phyloP scores from a whole-genome alignment of 2,329 filamentous ascomycete genomes.

The Ceratocystis eucalypticola region DNA sequence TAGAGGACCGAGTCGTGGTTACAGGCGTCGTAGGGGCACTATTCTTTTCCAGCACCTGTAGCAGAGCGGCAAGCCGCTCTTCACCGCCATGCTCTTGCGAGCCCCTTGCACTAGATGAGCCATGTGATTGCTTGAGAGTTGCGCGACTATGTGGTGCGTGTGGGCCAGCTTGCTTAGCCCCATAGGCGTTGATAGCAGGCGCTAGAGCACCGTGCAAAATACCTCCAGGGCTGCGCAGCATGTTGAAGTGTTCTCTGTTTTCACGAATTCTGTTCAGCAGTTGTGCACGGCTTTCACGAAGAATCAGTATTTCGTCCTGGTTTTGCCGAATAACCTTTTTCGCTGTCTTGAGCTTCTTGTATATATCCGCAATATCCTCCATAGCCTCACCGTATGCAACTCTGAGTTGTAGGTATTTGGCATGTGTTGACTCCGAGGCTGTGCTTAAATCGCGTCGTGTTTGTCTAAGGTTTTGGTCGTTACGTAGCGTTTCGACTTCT shows the following conservation, averaged over 20 bases:
- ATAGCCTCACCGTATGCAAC: slow-evolving; percentile 51
- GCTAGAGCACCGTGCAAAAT: slow-evolving; percentile 50
- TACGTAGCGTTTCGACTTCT: slow-evolving; percentile 72
- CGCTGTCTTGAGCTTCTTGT: slow-evolving; percentile 54
- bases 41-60: slow-evolving; percentile 60
- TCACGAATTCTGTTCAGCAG: slow-evolving; percentile 75
- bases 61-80: slow-evolving; percentile 60
- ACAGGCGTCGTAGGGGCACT: slow-evolving; percentile 62
- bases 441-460: slow-evolving; percentile 40
- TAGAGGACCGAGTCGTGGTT: slow-evolving; percentile 27
- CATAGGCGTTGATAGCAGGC: slow-evolving; percentile 30
- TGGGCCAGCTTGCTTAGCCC: slow-evolving; percentile 21
- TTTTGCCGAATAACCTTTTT: slow-evolving; percentile 68
- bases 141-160: slow-evolving; percentile 26
- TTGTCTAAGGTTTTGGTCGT: slow-evolving; percentile 55
- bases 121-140: slow-evolving; percentile 34
- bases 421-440: slow-evolving; percentile 39
- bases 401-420: slow-evolving; percentile 49
- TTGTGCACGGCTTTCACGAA: slow-evolving; percentile 64
- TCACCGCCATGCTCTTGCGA: slow-evolving; percentile 30
- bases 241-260: slow-evolving; percentile 75
- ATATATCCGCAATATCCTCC: slow-evolving; percentile 50
- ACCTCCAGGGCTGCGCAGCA: slow-evolving; percentile 61
- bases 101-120: not conserved
- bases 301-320: slow-evolving; percentile 54